Evolutionary conservation across 2,329 filamentous ascomycete genomes (phyloP).

Genomic region (Ambrosiella beaveri): DNA sequence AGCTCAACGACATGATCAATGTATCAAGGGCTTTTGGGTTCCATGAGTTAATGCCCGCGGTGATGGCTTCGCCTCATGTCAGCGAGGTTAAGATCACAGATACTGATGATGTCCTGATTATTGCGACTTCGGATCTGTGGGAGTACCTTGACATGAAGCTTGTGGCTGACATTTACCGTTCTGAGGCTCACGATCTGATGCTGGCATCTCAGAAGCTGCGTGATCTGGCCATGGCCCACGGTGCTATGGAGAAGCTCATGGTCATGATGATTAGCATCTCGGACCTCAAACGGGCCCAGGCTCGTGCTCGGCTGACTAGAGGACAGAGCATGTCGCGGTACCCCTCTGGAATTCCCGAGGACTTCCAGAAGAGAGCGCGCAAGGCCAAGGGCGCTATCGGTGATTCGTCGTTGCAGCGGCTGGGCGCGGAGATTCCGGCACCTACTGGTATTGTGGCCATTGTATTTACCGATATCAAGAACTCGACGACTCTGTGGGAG

Average conservation of each 20-base stretch:
- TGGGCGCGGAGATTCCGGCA: slow-evolving; percentile 80
- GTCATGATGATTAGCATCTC: slow-evolving; percentile 95
- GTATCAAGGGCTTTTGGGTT: slow-evolving; percentile 94
- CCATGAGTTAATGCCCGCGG: slow-evolving; percentile 75
- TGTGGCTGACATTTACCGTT: slow-evolving; percentile 77
- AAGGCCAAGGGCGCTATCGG: slow-evolving; percentile 47
- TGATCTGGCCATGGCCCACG: slow-evolving; percentile 89
- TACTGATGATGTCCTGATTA: slow-evolving; percentile 80
- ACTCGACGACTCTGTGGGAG: slow-evolving; percentile 91
- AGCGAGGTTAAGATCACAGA: slow-evolving; percentile 63
- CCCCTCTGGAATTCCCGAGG: slow-evolving; percentile 50
- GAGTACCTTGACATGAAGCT: slow-evolving; percentile 81
- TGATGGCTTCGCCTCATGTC: slow-evolving; percentile 80
- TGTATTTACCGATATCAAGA: slow-evolving; percentile 98
- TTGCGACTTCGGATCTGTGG: slow-evolving; percentile 89
- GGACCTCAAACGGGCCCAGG: slow-evolving; percentile 67
- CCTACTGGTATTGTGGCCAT: slow-evolving; percentile 82
- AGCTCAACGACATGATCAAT: slow-evolving; percentile 76
- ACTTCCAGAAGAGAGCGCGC: slow-evolving; percentile 52
- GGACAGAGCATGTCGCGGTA: slow-evolving; percentile 77
- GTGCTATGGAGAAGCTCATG: slow-evolving; percentile 89
- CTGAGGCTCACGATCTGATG: slow-evolving; percentile 82
- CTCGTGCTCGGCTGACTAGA: slow-evolving; percentile 54
- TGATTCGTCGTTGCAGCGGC: slow-evolving; percentile 70
- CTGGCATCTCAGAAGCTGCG: slow-evolving; percentile 83